Evolutionary conservation across 331 rosid genomes (phyloP).

Genomic region (Malus hybrid): DNA sequence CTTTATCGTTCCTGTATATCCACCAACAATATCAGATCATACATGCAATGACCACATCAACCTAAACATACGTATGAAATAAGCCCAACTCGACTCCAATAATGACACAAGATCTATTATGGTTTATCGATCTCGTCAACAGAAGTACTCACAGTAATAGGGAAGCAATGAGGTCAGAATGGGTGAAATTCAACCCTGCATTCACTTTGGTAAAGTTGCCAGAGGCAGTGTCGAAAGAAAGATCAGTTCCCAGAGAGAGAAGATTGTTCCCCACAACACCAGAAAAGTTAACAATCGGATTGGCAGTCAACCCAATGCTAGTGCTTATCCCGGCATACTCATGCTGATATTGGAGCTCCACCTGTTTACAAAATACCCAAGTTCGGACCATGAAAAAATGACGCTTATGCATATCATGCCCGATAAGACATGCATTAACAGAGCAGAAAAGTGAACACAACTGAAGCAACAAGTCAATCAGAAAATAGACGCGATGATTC

Average conservation of each 20-base stretch:
- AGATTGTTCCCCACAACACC: constrained; percentile 70
- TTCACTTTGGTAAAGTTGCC: constrained; percentile 70
- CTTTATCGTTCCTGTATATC: constrained; percentile 63
- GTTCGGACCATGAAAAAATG: background rate
- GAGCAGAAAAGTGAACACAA: background rate
- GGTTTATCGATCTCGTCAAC: background rate
- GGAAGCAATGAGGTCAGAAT: constrained; percentile 72
- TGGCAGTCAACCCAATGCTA: constrained; percentile 83
- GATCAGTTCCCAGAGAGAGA: constrained; percentile 70
- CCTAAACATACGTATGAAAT: background rate
- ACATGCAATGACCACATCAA: background rate
- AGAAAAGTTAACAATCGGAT: constrained; percentile 78
- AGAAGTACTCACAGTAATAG: constrained; percentile 61
- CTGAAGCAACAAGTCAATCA: background rate
- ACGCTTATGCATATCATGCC: background rate
- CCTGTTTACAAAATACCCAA: constrained; percentile 33
- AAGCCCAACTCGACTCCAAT: background rate
- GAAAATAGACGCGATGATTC: background rate
- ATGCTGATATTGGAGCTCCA: constrained; percentile 83
- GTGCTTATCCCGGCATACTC: constrained; percentile 90
- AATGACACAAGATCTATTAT: background rate
- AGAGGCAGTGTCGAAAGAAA: constrained; percentile 75
- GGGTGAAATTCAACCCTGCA: constrained; percentile 71
- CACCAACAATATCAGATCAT: background rate
- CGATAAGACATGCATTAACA: background rate